Evolutionary conservation across 495 filamentous ascomycete genomes (phyloP).

Genomic region (Penicillium robsamsonii): DNA sequence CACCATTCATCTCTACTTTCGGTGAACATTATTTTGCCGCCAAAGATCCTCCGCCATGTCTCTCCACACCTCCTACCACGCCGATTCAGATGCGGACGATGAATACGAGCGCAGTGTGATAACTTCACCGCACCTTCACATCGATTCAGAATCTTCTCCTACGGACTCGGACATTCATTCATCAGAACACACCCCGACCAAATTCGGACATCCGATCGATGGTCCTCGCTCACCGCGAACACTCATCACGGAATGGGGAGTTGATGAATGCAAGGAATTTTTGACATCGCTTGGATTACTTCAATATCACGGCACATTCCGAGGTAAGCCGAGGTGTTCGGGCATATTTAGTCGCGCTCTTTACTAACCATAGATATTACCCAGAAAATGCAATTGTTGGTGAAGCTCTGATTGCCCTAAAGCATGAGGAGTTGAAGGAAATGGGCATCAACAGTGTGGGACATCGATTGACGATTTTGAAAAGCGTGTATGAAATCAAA

Average conservation of each 20-base stretch:
- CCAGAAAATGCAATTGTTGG: constrained; percentile 92
- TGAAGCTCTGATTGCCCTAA: constrained; percentile 82
- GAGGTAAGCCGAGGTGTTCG: constrained; percentile 55
- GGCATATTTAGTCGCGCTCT: neutral
- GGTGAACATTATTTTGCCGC: constrained; percentile 6
- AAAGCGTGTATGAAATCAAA: constrained; percentile 93
- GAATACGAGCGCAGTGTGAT: constrained; percentile 85
- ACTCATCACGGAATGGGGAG: constrained; percentile 84
- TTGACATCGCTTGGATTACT: constrained; percentile 73
- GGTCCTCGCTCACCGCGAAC: constrained; percentile 70
- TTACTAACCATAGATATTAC: constrained; percentile 3
- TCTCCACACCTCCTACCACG: constrained; percentile 59
- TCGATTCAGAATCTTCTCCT: constrained; percentile 76
- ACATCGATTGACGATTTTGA: constrained; percentile 90
- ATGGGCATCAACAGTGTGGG: constrained; percentile 91
- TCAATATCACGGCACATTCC: constrained; percentile 78
- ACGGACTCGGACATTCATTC: constrained; percentile 79
- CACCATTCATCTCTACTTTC: neutral
- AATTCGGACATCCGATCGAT: constrained; percentile 63
- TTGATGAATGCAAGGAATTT: constrained; percentile 85
- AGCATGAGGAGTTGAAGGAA: constrained; percentile 90
- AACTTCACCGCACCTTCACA: constrained; percentile 66
- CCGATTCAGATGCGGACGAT: constrained; percentile 90
- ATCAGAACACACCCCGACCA: constrained; percentile 84
- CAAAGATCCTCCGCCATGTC: constrained; percentile 36